These are phyloP conservation scores for Talaromyces sp. DNA, from an alignment of 2,329 filamentous ascomycete genomes.

Conservation along the genomic window DNA sequence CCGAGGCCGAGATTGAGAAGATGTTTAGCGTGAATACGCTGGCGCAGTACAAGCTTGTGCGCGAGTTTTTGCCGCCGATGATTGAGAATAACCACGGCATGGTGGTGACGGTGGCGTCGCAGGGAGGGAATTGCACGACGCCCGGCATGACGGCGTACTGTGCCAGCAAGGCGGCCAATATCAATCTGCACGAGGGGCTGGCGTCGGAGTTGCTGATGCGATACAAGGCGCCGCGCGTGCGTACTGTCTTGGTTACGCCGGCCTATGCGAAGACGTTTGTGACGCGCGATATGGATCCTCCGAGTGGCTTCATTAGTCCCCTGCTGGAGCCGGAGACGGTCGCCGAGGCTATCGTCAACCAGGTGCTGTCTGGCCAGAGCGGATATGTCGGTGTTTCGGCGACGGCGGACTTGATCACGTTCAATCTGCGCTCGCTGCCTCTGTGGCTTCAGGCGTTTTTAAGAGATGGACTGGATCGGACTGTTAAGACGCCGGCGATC, in stretches of 20 bases:
- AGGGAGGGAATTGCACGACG: constrained; percentile 41
- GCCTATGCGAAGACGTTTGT: constrained; percentile 10
- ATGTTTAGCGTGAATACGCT: constrained; percentile 47
- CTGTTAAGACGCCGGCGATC: constrained; percentile 11
- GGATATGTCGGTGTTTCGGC: constrained; percentile 54
- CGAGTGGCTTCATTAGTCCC: constrained; percentile 48
- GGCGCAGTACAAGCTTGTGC: constrained; percentile 42
- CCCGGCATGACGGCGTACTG: constrained; percentile 46
- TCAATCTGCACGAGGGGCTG: constrained; percentile 46
- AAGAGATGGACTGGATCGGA: constrained; percentile 35
- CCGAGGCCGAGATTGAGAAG: constrained; percentile 33
- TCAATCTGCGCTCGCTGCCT: constrained; percentile 49
- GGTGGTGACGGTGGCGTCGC: constrained; percentile 49
- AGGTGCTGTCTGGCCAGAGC: constrained; percentile 55
- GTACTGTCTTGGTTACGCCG: constrained; percentile 19
- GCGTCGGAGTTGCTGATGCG: constrained; percentile 24
- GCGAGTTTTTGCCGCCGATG: constrained; percentile 46
- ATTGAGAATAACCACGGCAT: constrained; percentile 46
- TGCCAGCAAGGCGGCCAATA: constrained; percentile 43
- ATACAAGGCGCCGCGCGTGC: constrained; percentile 24
- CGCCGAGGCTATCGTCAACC: constrained; percentile 57
- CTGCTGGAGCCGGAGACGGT: constrained; percentile 58
- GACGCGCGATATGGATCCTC: constrained; percentile 46
- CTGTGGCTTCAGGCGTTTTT: constrained; percentile 57
- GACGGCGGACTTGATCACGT: constrained; percentile 39